Conservation (phyloP, 768 basidiomycete species). For the Tremella mesenterica region DNA sequence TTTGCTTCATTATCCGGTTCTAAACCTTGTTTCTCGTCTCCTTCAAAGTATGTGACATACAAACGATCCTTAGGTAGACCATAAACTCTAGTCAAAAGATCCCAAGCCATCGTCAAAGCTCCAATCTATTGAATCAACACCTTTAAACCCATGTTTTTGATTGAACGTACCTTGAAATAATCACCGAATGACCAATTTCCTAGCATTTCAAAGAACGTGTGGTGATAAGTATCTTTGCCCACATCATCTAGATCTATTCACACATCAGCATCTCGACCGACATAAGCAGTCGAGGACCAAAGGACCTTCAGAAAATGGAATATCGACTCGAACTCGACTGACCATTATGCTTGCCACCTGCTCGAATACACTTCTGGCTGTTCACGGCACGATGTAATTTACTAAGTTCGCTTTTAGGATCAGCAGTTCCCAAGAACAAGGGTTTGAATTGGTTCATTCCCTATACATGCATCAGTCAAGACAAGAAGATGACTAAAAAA, state of each 20-base stretch:
- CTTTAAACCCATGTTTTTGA: too few species aligned
- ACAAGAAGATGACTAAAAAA: background rate
- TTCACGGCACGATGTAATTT: slow-evolving; percentile 91
- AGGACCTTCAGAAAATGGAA: background rate
- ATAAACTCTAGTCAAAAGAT: slow-evolving; percentile 81
- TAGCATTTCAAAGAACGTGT: slow-evolving; percentile 98
- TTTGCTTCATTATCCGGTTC: slow-evolving; percentile 83
- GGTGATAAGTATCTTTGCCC: slow-evolving; percentile 93
- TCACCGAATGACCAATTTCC: slow-evolving; percentile 99
- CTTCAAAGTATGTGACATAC: slow-evolving; percentile 97
- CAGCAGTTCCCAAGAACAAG: slow-evolving; percentile 95
- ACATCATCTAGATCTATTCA: slow-evolving; percentile 88
- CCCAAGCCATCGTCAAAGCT: slow-evolving; percentile 87
- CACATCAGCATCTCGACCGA: background rate
- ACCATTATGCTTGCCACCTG: slow-evolving; percentile 99
- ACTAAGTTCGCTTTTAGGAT: slow-evolving; percentile 82
- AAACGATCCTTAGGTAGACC: slow-evolving; percentile 78
- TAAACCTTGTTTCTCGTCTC: slow-evolving; percentile 73
- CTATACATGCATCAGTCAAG: slow-evolving; percentile 12
- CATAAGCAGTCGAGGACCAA: background rate
- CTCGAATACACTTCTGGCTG: slow-evolving; percentile 95
- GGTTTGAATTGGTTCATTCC: slow-evolving; percentile 72
- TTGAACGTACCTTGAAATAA: slow-evolving; percentile 81
- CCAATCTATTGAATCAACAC: slow-evolving; percentile 60
- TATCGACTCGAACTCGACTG: slow-evolving; percentile 11